Evolutionary conservation across 148 eudicot species (phyloP), one percentile per base, ranked within the genome.

Genomic region (Dysphania ambrosioides): DNA sequence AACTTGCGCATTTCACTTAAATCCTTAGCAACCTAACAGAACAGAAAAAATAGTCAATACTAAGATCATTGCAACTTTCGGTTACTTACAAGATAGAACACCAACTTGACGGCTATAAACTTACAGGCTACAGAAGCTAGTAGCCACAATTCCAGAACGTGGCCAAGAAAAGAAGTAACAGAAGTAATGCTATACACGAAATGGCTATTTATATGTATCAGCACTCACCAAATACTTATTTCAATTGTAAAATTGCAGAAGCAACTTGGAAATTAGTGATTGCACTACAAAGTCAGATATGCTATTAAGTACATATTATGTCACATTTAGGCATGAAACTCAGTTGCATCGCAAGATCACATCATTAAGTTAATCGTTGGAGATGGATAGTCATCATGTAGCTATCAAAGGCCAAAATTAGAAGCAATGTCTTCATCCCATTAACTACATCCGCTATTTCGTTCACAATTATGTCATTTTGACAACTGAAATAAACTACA

Each of bases 11-110:
- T 30, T 9, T 60, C 12, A 67, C 38, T 32, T n/a, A 72, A 62
- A 8, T 40, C 68, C 58, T 76, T 47, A 60, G 36, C 71, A 71
- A 61, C 74, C 83, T 80, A 59, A 57, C 41, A 55, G 6, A 12
- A 59, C 29, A 29, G 41, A 23, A 34, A 32, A 56, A 66, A 13
- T 26, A 61, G 36, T 35, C 40, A 49, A 72, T 53, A 57, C 5
- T 13, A 16, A 58, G 31, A 11, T 64, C 49, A 29, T 1, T 31
- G 11, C 38, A 62, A n/a, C 29, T 57, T 57, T 24, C 13, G 9
- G 23, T 57, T 38, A 66, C 29, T 38, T n/a, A 8, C 30, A 21
- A 12, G 2, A 62, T 21, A 11, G 6, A 62, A 31, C 66, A 31
- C 69, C 0, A 6, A 36, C 11, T 4, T 29, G 11, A 9, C 1